Base-by-base conservation (phyloP, 768 basidiomycete species). In the Auriscalpium vulgare region DNA sequence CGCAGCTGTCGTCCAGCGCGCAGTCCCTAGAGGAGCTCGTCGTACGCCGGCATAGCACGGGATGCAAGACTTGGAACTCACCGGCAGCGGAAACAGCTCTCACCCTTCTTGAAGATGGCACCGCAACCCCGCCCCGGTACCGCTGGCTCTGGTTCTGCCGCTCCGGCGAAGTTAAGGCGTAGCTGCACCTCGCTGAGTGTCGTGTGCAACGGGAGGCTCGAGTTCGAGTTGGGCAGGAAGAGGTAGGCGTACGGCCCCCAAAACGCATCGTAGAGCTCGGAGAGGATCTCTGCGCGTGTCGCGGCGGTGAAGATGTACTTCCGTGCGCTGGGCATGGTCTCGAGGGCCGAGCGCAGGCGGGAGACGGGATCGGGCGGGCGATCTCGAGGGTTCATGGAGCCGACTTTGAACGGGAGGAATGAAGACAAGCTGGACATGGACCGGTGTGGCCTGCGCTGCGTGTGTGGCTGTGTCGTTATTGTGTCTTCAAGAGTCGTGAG, bases 51-150 rank as follows among this genome's bases (percentile, higher is more conserved):
- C 17, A 38, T 40, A 51, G 35, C n/a, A 59, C 17, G 47, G 50
- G 21, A 38, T 8, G 49, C 6, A 16, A 23, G 34, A 35, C 17
- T 37, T 35, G 10, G n/a, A 34, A 75, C 91, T 74, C 65, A 92
- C 92, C 91, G 91, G 88, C 93, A 95, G 50, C 92, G 79, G 70
- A 94, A 95, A 63, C 93, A 93, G 63, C 86, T 85, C 69, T 97
- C 93, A 19, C 93, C 93, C 63, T 89, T 89, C 69, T 84, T 86
- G 71, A 95, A 91, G 44, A 94, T 88, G 65, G 88, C 82, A 2
- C 84, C 87, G 66, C 93, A 95, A 0, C 86, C 80, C 59, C 84
- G 76, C 9, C 88, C 90, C n/a, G 84, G 85, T 16, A 80, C 69
- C 0, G 82, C 66, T 9, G 77, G 77, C 23, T 83, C 81, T 34